Evolutionary conservation across 495 filamentous ascomycete genomes (phyloP).

Genomic region (Apiosordaria backusii): DNA sequence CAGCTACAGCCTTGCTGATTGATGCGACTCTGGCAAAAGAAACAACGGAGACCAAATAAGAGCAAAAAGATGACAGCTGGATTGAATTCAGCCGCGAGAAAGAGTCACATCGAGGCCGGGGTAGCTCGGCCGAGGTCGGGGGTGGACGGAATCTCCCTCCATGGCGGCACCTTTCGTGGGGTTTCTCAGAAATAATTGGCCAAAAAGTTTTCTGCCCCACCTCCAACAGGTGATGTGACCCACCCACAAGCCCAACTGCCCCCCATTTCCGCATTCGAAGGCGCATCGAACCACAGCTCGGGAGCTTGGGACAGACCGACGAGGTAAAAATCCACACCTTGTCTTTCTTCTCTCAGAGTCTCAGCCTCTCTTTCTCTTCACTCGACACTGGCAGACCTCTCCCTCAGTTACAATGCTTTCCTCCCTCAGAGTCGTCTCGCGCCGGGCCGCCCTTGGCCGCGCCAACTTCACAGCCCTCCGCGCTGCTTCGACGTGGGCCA

Average conservation of each 20-base stretch:
- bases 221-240: neutral
- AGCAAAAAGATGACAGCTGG: neutral
- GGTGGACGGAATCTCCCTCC: conserved; percentile 8
- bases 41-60: neutral
- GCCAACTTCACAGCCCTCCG: conserved; percentile 52
- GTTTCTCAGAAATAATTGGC: neutral
- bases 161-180: conserved; percentile 4
- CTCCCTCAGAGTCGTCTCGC: conserved; percentile 35
- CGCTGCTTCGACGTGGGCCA: conserved; percentile 79
- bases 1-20: neutral
- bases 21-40: neutral
- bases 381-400: conserved; percentile 1
- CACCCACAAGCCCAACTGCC: neutral
- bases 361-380: neutral
- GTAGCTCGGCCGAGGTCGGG: conserved; percentile 21
- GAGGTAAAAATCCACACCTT: conserved; percentile 1
- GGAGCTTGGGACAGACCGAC: conserved; percentile 4
- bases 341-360: conserved; percentile 4
- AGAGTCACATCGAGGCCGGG: conserved; percentile 1
- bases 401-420: conserved; percentile 26
- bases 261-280: neutral
- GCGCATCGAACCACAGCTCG: conserved; percentile 4
- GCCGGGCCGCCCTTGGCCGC: conserved; percentile 34
- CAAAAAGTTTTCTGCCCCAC: conserved; percentile 17
- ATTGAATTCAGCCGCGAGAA: neutral